Percentiles rank a stretch among this genome's conserved stretches.
Evolutionary conservation across 805 yeast species (phyloP).

Genomic region (Cyberlindnera nakhonratchasimensis): DNA sequence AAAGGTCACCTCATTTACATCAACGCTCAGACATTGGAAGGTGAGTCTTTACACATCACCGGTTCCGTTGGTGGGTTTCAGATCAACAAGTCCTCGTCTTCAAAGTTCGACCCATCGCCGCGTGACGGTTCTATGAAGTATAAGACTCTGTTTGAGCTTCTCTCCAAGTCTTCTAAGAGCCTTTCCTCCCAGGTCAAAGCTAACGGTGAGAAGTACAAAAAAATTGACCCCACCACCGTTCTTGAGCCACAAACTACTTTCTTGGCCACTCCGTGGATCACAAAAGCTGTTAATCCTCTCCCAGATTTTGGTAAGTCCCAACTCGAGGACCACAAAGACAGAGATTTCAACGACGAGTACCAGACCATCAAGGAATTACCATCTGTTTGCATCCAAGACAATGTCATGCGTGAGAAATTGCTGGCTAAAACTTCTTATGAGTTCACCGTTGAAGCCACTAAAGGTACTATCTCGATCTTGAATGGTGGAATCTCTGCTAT

Average conservation of each 20-base stretch:
- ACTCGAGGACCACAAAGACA: conserved; percentile 34
- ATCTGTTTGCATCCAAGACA: conserved; percentile 52
- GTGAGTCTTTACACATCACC: conserved; percentile 74
- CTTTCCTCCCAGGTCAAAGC: conserved; percentile 50
- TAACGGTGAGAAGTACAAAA: conserved; percentile 45
- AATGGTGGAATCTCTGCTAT: conserved; percentile 72
- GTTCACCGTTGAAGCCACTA: conserved; percentile 70
- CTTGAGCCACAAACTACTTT: conserved; percentile 58
- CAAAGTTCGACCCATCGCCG: conserved; percentile 65
- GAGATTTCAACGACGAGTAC: conserved; percentile 90
- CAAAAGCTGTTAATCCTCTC: conserved; percentile 18
- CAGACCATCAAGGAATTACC: conserved; percentile 80
- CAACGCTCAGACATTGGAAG: conserved; percentile 73
- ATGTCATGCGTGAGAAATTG: conserved; percentile 72
- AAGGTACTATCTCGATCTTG: conserved; percentile 74
- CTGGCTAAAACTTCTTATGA: conserved; percentile 69
- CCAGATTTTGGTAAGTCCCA: conserved; percentile 31
- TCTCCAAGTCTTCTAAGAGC: conserved; percentile 61
- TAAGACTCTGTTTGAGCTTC: conserved; percentile 54
- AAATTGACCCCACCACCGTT: conserved; percentile 50
- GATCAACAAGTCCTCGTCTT: conserved; percentile 64
- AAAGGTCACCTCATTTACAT: conserved; percentile 82
- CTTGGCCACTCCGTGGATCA: conserved; percentile 75
- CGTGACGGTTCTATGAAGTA: conserved; percentile 29
- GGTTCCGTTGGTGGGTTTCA: conserved; percentile 77